Conservation (phyloP, 2,329 filamentous ascomycete species). For the Davidsoniella neocaledoniae region DNA sequence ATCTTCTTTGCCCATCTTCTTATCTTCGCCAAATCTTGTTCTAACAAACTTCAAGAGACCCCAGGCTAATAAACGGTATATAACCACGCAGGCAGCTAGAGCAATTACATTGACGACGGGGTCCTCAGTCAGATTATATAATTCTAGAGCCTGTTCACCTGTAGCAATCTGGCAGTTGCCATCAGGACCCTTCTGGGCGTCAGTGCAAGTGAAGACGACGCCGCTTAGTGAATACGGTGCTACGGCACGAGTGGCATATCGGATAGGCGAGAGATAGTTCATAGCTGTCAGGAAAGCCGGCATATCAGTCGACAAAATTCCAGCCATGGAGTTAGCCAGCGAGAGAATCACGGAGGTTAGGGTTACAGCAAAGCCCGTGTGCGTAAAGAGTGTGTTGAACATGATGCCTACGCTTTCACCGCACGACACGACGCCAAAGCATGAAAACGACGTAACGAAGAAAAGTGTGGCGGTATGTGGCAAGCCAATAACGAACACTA, state of each 20-base stretch:
- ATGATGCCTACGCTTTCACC: constrained; percentile 64
- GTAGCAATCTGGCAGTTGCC: constrained; percentile 48
- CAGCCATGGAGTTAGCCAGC: constrained; percentile 54
- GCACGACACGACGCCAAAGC: constrained; percentile 56
- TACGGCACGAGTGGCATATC: constrained; percentile 51
- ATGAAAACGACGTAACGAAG: constrained; percentile 50
- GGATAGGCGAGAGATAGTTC: constrained; percentile 56
- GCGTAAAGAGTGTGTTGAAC: constrained; percentile 59
- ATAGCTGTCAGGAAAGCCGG: constrained; percentile 47
- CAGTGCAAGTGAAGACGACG: constrained; percentile 46
- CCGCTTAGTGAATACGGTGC: constrained; percentile 46
- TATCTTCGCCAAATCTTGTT: neutral
- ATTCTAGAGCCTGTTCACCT: constrained; percentile 46
- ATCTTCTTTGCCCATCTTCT: neutral
- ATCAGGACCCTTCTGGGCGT: constrained; percentile 38
- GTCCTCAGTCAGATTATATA: constrained; percentile 50
- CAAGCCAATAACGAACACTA: constrained; percentile 47
- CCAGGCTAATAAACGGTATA: constrained; percentile 50
- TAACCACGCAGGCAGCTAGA: constrained; percentile 44
- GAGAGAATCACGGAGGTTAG: constrained; percentile 53
- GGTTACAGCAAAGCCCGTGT: constrained; percentile 63
- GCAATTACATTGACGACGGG: constrained; percentile 44
- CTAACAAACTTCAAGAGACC: constrained; percentile 33
- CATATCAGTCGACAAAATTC: constrained; percentile 54
- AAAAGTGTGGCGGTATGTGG: constrained; percentile 46